These are phyloP conservation scores for Plasmodium vivax DNA, from an alignment of 169 alveolate species.

Conservation along the genomic window DNA sequence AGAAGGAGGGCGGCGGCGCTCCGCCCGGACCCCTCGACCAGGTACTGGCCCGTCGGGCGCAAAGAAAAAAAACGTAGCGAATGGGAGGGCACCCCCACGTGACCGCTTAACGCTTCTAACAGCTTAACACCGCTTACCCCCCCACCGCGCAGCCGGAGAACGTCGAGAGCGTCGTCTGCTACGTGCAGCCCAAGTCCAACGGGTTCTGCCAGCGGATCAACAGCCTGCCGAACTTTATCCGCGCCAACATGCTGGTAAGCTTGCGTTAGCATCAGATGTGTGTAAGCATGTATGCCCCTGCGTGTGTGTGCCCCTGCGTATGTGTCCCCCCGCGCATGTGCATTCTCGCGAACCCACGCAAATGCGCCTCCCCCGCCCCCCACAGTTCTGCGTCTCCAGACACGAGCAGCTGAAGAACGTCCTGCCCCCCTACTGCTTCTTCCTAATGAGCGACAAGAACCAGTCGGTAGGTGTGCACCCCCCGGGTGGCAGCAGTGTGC, in stretches of 20 bases:
- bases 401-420: constrained; percentile 55
- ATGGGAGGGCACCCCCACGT: not conserved
- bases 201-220: constrained; percentile 70
- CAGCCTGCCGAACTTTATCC: constrained; percentile 29
- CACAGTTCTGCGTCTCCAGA: constrained; percentile 59
- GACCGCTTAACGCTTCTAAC: not conserved
- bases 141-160: not conserved
- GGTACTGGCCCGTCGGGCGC: not conserved
- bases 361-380: not conserved
- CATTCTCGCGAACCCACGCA: not conserved
- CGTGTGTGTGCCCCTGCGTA: not conserved
- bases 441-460: constrained; percentile 31
- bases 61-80: not conserved
- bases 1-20: not conserved
- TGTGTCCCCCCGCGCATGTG: not conserved
- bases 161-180: constrained; percentile 59
- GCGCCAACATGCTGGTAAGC: constrained; percentile 48
- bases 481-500: not conserved
- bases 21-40: not conserved
- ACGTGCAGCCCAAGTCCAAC: constrained; percentile 41
- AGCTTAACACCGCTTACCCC: not conserved
- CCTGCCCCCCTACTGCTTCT: constrained; percentile 47
- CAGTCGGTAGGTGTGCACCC: not conserved
- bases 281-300: not conserved
- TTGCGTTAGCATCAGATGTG: not conserved